Evolutionary conservation across 139 green algal species (phyloP).

Genomic region (Mychonastes homosphaera): DNA sequence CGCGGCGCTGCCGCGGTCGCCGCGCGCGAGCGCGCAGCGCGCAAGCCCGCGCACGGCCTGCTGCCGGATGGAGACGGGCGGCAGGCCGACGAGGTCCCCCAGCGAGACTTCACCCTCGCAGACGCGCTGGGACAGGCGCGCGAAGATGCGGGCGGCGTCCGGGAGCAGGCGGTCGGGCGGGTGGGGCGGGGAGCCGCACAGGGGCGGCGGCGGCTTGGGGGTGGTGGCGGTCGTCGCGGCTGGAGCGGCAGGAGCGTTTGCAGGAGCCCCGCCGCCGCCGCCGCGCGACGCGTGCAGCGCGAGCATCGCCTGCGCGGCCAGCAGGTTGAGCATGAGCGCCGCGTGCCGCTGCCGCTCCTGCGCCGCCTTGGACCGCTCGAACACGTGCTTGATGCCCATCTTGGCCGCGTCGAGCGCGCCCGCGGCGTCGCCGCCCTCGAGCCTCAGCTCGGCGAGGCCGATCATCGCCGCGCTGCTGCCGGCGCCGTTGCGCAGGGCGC

Average conservation of each 20-base stretch:
- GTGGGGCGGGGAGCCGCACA: background rate
- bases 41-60: constrained; percentile 38
- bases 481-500: constrained; percentile 19
- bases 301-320: constrained; percentile 31
- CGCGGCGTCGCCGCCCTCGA: constrained; percentile 26
- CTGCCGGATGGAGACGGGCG: constrained; percentile 53
- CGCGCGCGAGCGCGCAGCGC: constrained; percentile 41
- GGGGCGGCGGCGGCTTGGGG: background rate
- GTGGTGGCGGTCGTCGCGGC: background rate
- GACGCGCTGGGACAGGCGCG: constrained; percentile 36
- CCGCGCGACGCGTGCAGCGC: constrained; percentile 21
- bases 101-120: constrained; percentile 61
- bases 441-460: constrained; percentile 25
- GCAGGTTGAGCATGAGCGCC: constrained; percentile 31
- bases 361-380: constrained; percentile 11
- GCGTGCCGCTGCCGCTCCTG: constrained; percentile 27
- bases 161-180: constrained; percentile 17
- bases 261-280: constrained; percentile 6
- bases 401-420: constrained; percentile 43
- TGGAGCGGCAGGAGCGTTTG: background rate
- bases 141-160: constrained; percentile 23
- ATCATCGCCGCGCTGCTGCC: constrained; percentile 15
- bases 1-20: constrained; percentile 31
- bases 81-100: constrained; percentile 46
- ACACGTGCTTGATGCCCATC: constrained; percentile 19